These are phyloP conservation scores for Pseudopediastrum boryanum DNA, from an alignment of 139 green algal species.

Conservation along the genomic window DNA sequence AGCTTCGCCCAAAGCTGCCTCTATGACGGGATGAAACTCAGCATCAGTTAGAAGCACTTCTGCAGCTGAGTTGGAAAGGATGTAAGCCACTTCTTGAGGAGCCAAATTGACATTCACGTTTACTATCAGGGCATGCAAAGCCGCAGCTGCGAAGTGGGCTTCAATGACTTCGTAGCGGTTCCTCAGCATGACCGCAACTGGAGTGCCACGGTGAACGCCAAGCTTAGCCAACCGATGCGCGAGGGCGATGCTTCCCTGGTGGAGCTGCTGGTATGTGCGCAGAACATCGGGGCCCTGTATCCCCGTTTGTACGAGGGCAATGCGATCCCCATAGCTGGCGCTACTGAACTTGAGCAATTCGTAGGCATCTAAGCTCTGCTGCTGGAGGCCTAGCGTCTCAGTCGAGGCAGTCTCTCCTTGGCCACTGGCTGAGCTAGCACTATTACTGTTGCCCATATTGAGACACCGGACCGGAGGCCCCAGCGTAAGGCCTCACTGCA, in stretches of 20 bases:
- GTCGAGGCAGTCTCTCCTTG: no score
- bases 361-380: no score
- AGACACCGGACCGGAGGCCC: no score
- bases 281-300: no score
- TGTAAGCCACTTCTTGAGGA: slow-evolving; percentile 69
- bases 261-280: not conserved
- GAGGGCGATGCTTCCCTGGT: slow-evolving; percentile 6
- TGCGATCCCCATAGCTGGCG: no score
- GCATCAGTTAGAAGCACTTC: slow-evolving; percentile 59
- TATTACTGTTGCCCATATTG: no score
- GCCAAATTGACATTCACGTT: slow-evolving; percentile 85
- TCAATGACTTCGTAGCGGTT: slow-evolving; percentile 73
- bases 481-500: no score
- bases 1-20: slow-evolving; percentile 18
- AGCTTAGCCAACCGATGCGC: slow-evolving; percentile 37
- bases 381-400: no score
- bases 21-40: slow-evolving; percentile 37
- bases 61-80: slow-evolving; percentile 65
- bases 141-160: slow-evolving; percentile 78
- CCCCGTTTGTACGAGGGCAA: no score
- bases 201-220: slow-evolving; percentile 48
- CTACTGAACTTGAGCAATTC: no score
- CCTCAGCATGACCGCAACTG: slow-evolving; percentile 70
- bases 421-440: no score
- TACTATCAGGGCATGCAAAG: slow-evolving; percentile 72